Evolutionary conservation across 768 basidiomycete genomes (phyloP).

Genomic region (Ephemerocybe angulata): DNA sequence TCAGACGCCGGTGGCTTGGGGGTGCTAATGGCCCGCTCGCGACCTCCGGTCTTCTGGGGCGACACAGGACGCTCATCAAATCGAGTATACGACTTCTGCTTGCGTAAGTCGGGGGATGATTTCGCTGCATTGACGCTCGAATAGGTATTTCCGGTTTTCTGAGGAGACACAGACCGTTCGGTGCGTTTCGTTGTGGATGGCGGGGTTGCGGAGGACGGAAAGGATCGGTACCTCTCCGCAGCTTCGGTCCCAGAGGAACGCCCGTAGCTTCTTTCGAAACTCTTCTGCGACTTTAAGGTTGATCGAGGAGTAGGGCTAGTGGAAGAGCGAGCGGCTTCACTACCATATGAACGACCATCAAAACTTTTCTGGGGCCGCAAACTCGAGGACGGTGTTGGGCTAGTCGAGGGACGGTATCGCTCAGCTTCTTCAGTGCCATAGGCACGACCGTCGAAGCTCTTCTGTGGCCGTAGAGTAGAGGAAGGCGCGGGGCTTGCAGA

Average conservation of each 20-base stretch:
- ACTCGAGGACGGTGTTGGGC: background rate
- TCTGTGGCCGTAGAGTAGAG: background rate
- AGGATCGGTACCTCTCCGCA: background rate
- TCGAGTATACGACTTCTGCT: background rate
- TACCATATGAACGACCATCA: background rate
- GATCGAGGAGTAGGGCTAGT: background rate
- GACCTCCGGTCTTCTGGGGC: conserved; percentile 36
- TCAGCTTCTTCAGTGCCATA: conserved; percentile 14
- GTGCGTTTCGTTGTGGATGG: background rate
- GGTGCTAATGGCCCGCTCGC: conserved; percentile 52
- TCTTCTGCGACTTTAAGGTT: background rate
- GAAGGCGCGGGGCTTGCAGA: conserved; percentile 9
- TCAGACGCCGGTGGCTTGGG: conserved; percentile 25
- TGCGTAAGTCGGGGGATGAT: background rate
- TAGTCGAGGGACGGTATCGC: conserved; percentile 13
- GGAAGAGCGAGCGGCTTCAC: background rate
- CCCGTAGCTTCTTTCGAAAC: background rate
- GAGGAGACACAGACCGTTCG: conserved; percentile 3
- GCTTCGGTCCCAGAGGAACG: background rate
- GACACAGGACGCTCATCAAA: conserved; percentile 34
- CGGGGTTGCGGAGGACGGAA: background rate
- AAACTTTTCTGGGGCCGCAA: conserved; percentile 7
- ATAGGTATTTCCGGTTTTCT: conserved; percentile 3
- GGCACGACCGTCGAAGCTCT: conserved; percentile 8
- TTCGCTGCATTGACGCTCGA: background rate